Percentiles rank a stretch among this genome's conserved stretches.
phyloP scores from a whole-genome alignment of 306 rosid species.

The Leucaena leucocephala region DNA sequence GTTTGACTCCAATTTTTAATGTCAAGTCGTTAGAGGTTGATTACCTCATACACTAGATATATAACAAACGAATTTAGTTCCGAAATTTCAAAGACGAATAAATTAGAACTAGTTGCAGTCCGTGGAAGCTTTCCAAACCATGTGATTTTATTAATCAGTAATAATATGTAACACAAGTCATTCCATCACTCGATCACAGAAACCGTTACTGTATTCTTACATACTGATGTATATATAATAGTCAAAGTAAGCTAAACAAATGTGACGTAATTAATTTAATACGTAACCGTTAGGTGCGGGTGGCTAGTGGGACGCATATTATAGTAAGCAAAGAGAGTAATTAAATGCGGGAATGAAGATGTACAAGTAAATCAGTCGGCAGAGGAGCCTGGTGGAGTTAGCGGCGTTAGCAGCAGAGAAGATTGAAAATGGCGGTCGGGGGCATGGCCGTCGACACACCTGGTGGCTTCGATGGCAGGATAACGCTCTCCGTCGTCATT shows the following conservation, averaged over 20 bases:
- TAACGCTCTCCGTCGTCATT: conserved; percentile 50
- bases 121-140: neutral
- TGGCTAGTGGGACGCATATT: neutral
- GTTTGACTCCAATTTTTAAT: neutral
- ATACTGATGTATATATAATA: neutral
- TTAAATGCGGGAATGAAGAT: neutral
- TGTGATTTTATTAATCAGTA: neutral
- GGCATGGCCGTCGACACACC: conserved; percentile 36
- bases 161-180: neutral
- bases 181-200: neutral
- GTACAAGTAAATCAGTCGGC: neutral
- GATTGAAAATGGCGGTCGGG: conserved; percentile 47
- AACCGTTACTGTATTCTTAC: neutral
- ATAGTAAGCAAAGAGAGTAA: too few species aligned
- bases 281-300: neutral
- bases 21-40: neutral
- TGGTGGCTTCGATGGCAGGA: conserved; percentile 36
- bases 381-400: neutral
- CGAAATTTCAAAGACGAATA: neutral
- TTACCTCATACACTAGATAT: neutral
- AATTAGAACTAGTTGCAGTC: neutral
- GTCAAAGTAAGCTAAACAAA: neutral
- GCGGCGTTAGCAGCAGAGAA: neutral
- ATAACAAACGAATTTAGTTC: neutral
- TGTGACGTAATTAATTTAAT: neutral